phyloP scores from a whole-genome alignment of 1,284 basidiomycete genomes.

The Melampsora larici-populina region DNA sequence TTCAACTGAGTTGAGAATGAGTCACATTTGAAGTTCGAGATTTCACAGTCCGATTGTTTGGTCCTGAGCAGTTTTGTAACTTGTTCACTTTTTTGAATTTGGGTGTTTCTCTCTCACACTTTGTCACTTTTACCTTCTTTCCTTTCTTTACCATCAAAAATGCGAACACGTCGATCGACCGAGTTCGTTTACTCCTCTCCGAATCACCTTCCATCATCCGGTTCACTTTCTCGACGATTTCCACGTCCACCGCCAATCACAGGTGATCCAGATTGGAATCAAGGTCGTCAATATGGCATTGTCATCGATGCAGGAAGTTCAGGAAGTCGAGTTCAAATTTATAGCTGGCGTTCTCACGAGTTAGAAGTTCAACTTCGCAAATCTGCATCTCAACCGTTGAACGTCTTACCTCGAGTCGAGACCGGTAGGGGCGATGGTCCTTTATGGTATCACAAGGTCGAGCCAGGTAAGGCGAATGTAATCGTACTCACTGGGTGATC shows the following conservation, averaged over 20 bases:
- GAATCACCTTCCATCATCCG: too few species aligned
- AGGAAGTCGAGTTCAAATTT: conserved; percentile 91
- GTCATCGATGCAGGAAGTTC: conserved; percentile 98
- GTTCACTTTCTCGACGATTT: too few species aligned
- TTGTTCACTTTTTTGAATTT: too few species aligned
- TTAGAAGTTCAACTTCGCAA: conserved; percentile 45
- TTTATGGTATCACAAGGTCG: conserved; percentile 85
- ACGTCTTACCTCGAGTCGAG: conserved; percentile 57
- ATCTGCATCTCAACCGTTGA: conserved; percentile 1
- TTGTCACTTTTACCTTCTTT: too few species aligned
- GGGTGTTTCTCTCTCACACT: too few species aligned
- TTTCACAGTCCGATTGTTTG: too few species aligned
- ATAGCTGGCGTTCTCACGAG: conserved; percentile 79
- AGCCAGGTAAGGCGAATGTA: conserved; percentile 69
- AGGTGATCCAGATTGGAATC: not conserved
- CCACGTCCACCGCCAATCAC: not conserved
- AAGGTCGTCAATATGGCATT: conserved; percentile 67
- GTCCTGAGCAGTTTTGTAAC: too few species aligned
- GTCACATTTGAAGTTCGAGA: too few species aligned
- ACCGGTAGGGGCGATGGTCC: conserved; percentile 78
- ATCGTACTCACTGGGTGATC: conserved; percentile 10
- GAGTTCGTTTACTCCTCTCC: too few species aligned
- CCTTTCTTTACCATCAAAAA: too few species aligned
- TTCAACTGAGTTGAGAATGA: too few species aligned
- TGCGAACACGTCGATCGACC: too few species aligned